Base-by-base conservation (phyloP, 768 basidiomycete genomes). In the Candolleomyces eurysporus region DNA sequence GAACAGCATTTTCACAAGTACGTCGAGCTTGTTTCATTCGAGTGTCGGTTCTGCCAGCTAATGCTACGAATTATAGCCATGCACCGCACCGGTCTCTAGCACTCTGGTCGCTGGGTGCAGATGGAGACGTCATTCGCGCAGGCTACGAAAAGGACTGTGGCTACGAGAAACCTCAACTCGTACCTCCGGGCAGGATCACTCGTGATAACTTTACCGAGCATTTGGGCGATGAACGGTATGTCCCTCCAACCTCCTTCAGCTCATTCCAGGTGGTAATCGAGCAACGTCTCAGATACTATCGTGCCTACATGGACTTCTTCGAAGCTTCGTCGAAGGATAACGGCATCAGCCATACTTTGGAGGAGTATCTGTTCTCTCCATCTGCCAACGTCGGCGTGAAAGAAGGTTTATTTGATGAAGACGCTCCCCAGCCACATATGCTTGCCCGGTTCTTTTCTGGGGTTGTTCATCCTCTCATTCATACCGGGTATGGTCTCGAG, bases 401-500 rank as follows among this genome's bases (percentile, higher is more conserved):
- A 60, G 40, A 61, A 52, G 72, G 59, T 17, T 36, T 61, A 1
- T 50, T 66, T 11, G 71, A 72, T 5, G 69, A 74, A 49, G 49
- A 42, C 16, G 54, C 31, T 17, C 14, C n/a, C 8, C 78, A 82
- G 30, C 84, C 84, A 0, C 72, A 78, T 61, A 86, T 90, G 85
- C 66, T 90, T 14, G 78, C 76, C 48, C 80, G 88, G 11, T 79
- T 86, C 63, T 42, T 87, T 16, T 77, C 77, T 1, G 87, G 85
- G 2, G 66, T 88, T 8, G 30, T 90, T 5, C 89, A 91, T 65
- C 84, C 89, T 0, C 59, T 89, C 45, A 89, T 91, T 49, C 86
- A 90, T 64, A 64, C 74, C 3, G 88, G 86, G 14, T 83, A 84
- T 69, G 88, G 87, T 3, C 70, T 80, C 3, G 89, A 90, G 68